phyloP scores from a whole-genome alignment of 495 filamentous ascomycete genomes.

The Podospora appendiculata region DNA sequence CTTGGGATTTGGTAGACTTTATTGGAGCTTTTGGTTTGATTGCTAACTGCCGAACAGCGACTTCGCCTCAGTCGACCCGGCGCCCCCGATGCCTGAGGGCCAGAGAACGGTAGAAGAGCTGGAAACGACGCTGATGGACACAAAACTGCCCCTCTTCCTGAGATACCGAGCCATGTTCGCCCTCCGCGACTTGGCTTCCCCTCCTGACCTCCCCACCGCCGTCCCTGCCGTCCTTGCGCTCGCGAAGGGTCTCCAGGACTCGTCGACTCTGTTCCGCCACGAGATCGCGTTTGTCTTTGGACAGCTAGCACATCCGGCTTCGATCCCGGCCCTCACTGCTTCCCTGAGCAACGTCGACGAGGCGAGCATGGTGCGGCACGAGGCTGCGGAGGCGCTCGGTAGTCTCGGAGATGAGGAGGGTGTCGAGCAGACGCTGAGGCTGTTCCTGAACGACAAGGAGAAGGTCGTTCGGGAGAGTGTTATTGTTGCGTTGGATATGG shows the following conservation, averaged over 20 bases:
- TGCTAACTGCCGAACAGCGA: constrained; percentile 47
- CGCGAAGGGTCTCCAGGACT: constrained; percentile 78
- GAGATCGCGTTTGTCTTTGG: constrained; percentile 98
- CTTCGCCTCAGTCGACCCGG: constrained; percentile 92
- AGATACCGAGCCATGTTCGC: constrained; percentile 98
- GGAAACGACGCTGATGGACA: constrained; percentile 70
- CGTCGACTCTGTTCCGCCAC: constrained; percentile 91
- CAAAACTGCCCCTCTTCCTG: constrained; percentile 71
- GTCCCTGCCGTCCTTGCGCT: constrained; percentile 75
- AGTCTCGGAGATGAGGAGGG: constrained; percentile 90
- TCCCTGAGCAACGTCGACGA: constrained; percentile 73
- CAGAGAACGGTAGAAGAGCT: constrained; percentile 64
- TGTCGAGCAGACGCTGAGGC: constrained; percentile 76
- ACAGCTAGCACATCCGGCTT: constrained; percentile 91
- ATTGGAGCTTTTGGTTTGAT: neutral
- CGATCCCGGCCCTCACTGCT: constrained; percentile 77
- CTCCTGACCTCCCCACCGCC: constrained; percentile 81
- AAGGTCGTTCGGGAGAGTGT: constrained; percentile 91
- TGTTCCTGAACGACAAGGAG: constrained; percentile 83
- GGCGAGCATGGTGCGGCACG: constrained; percentile 92
- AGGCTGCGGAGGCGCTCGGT: constrained; percentile 95
- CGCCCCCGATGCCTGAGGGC: constrained; percentile 71
- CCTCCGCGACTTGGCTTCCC: constrained; percentile 85
- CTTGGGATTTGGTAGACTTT: too few species aligned
- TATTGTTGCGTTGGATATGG: constrained; percentile 95